Evolutionary conservation across 2,329 filamentous ascomycete species (phyloP).

Genomic region (Botryotinia convoluta): DNA sequence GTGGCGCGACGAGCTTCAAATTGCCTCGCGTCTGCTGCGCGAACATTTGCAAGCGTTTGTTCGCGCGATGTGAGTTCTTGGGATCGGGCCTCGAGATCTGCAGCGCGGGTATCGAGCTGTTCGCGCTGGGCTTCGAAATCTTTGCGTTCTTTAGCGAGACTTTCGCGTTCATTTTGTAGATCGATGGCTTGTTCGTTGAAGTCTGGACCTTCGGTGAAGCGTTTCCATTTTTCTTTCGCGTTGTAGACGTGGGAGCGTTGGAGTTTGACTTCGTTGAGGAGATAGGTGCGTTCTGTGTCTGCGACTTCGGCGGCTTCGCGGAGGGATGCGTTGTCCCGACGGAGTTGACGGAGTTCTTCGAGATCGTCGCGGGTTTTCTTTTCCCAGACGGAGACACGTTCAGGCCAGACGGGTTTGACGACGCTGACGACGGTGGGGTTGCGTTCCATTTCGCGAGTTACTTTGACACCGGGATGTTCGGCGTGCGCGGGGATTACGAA

Average conservation of each 20-base stretch:
- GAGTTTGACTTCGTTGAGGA: conserved; percentile 8
- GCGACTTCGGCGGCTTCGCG: conserved; percentile 12
- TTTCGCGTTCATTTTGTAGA: neutral
- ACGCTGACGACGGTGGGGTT: conserved; percentile 42
- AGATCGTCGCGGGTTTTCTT: conserved; percentile 28
- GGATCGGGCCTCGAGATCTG: neutral
- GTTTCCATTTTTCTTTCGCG: neutral
- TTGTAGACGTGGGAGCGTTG: neutral
- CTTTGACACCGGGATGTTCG: conserved; percentile 45
- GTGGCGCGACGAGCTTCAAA: neutral
- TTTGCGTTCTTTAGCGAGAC: neutral
- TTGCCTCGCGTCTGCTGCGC: neutral
- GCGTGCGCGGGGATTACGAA: conserved; percentile 53
- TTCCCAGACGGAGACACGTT: conserved; percentile 33
- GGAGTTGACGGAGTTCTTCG: conserved; percentile 22
- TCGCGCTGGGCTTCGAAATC: neutral
- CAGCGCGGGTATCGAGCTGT: neutral
- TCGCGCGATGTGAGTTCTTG: neutral
- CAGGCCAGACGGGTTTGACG: conserved; percentile 35
- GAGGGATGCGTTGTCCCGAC: neutral
- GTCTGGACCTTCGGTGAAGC: neutral
- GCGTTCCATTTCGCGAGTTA: conserved; percentile 47
- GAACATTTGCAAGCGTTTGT: neutral
- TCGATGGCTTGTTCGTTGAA: neutral
- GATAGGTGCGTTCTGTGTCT: neutral